Evolutionary conservation across 345 rosid species (phyloP).

Genomic region (Acer saccharum): DNA sequence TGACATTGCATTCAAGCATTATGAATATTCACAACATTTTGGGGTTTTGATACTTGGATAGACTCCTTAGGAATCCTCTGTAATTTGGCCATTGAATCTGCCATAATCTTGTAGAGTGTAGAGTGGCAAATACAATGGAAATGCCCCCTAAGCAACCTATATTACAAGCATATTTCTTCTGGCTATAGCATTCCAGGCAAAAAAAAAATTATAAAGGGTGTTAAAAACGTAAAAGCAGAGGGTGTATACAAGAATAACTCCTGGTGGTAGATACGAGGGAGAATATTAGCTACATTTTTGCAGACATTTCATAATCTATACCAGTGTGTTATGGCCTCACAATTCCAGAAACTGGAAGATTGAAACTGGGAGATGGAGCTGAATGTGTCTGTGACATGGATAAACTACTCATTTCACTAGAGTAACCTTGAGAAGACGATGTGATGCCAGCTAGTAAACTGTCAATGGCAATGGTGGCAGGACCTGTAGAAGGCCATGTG

Average conservation of each 20-base stretch:
- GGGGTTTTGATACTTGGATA: background rate
- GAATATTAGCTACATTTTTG: background rate
- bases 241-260: background rate
- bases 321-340: background rate
- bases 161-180: background rate
- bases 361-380: slow-evolving; percentile 7
- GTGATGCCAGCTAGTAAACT: slow-evolving; percentile 14
- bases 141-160: background rate
- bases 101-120: background rate
- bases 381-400: background rate
- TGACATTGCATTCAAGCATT: background rate
- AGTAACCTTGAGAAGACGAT: slow-evolving; percentile 20
- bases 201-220: background rate
- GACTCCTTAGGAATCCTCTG: background rate
- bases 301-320: background rate
- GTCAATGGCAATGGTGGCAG: background rate
- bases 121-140: background rate
- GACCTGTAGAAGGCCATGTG: slow-evolving; percentile 33
- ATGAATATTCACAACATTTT: background rate
- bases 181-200: background rate
- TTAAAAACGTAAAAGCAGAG: background rate
- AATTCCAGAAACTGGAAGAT: background rate
- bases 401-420: background rate
- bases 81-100: background rate
- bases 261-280: background rate